Evolutionary conservation across 352 stramenopile species (phyloP).

Genomic region (Blastocystis sp.): DNA sequence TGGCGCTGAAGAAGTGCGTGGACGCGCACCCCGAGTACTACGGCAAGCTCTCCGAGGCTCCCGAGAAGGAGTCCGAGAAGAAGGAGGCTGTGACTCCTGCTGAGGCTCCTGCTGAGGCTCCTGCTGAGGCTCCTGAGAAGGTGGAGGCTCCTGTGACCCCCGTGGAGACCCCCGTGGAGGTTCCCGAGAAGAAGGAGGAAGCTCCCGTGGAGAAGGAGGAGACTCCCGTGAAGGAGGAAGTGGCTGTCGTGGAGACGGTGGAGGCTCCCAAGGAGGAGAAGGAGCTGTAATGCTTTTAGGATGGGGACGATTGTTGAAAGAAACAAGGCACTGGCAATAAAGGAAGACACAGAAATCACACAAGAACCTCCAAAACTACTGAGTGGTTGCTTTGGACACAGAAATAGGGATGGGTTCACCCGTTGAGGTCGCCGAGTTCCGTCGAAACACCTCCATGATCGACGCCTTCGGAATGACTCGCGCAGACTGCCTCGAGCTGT

Average conservation of each 20-base stretch:
- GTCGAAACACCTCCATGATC: neutral
- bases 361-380: neutral
- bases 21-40: slow-evolving; percentile 84
- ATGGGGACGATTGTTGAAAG: neutral
- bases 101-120: too few species aligned
- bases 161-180: neutral
- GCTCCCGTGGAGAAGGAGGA: neutral
- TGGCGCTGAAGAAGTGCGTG: slow-evolving; percentile 80
- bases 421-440: neutral
- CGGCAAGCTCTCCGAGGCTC: slow-evolving; percentile 77
- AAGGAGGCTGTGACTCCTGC: neutral
- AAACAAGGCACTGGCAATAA: neutral
- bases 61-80: neutral
- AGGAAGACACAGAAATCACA: neutral
- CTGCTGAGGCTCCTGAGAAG: neutral
- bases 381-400: neutral
- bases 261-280: neutral
- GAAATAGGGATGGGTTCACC: neutral
- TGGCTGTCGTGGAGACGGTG: neutral
- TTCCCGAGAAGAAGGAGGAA: too few species aligned
- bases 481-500: neutral
- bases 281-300: neutral
- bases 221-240: neutral
- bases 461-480: neutral
- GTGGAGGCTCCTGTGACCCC: neutral